Percentiles rank a stretch among this genome's conserved stretches.
Evolutionary conservation across 2,329 filamentous ascomycete genomes (phyloP).

Genomic region (Phyllosticta citriasiana): DNA sequence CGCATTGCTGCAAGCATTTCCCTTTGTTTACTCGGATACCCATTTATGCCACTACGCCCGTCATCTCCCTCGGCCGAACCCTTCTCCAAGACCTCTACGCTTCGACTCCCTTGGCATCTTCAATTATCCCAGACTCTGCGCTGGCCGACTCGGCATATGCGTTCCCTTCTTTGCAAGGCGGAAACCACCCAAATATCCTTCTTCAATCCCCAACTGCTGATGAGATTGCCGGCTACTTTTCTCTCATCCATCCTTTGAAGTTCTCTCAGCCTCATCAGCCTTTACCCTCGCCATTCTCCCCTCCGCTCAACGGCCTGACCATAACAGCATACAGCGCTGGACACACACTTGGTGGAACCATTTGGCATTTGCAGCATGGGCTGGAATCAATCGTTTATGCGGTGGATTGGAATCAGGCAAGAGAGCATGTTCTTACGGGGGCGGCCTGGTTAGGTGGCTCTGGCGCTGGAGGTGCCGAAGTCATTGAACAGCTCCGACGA

Average conservation of each 20-base stretch:
- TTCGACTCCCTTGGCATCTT: slow-evolving; percentile 78
- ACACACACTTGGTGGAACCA: slow-evolving; percentile 90
- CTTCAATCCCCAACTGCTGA: slow-evolving; percentile 66
- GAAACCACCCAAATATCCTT: slow-evolving; percentile 40
- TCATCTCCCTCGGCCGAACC: slow-evolving; percentile 85
- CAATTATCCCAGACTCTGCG: slow-evolving; percentile 63
- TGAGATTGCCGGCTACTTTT: slow-evolving; percentile 89
- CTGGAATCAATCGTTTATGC: slow-evolving; percentile 96
- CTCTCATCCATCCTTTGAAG: slow-evolving; percentile 81
- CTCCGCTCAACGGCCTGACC: slow-evolving; percentile 79
- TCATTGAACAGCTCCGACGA: slow-evolving; percentile 86
- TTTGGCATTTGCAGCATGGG: slow-evolving; percentile 97
- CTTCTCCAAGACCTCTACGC: slow-evolving; percentile 86
- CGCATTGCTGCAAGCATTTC: slow-evolving; percentile 94
- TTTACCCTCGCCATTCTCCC: slow-evolving; percentile 74
- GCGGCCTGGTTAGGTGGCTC: slow-evolving; percentile 87
- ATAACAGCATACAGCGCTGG: slow-evolving; percentile 96
- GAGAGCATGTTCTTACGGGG: slow-evolving; percentile 87
- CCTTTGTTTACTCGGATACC: slow-evolving; percentile 86
- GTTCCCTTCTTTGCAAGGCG: slow-evolving; percentile 43
- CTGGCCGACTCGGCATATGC: slow-evolving; percentile 54
- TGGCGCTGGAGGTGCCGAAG: slow-evolving; percentile 71
- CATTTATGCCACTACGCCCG: slow-evolving; percentile 85
- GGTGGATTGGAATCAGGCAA: slow-evolving; percentile 96
- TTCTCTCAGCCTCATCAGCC: slow-evolving; percentile 96